These are phyloP conservation scores for Cadophora malorum DNA, from an alignment of 2,329 filamentous ascomycete genomes.

Conservation along the genomic window DNA sequence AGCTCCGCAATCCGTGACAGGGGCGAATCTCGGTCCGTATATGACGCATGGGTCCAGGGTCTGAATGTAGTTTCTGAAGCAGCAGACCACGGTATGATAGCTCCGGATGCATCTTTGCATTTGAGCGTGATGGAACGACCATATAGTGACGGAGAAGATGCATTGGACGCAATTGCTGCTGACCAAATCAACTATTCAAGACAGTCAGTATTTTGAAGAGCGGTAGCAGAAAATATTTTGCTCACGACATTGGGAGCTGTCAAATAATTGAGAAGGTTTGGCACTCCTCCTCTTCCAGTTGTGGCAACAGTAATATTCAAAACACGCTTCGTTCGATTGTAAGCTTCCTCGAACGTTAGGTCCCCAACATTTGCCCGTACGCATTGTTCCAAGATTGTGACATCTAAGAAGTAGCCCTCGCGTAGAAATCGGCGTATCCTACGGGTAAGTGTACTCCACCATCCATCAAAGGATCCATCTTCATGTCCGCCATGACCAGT, in stretches of 20 bases:
- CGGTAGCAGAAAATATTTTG: conserved; percentile 39
- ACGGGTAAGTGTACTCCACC: conserved; percentile 66
- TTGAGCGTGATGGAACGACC: conserved; percentile 59
- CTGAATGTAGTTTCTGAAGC: conserved; percentile 56
- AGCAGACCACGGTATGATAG: conserved; percentile 64
- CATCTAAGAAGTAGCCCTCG: conserved; percentile 85
- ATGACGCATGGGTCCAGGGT: conserved; percentile 60
- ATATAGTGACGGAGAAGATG: conserved; percentile 55
- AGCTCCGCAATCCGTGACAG: conserved; percentile 67
- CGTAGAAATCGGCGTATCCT: conserved; percentile 72
- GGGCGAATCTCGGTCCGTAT: conserved; percentile 63
- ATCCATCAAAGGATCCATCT: conserved; percentile 48
- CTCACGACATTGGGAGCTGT: conserved; percentile 90
- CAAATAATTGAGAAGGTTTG: conserved; percentile 87
- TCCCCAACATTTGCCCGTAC: conserved; percentile 86
- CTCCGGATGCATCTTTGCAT: conserved; percentile 67
- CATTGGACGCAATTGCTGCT: conserved; percentile 64
- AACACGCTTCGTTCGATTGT: conserved; percentile 81
- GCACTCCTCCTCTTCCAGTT: conserved; percentile 74
- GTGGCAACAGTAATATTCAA: conserved; percentile 92
- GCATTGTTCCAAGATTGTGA: conserved; percentile 81
- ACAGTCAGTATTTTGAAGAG: conserved; percentile 4
- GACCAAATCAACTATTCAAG: conserved; percentile 60
- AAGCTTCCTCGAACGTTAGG: conserved; percentile 92
- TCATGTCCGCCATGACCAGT: conserved; percentile 41